Base-by-base conservation (phyloP, 2,329 filamentous ascomycete genomes). In the Mariannaea elegans region DNA sequence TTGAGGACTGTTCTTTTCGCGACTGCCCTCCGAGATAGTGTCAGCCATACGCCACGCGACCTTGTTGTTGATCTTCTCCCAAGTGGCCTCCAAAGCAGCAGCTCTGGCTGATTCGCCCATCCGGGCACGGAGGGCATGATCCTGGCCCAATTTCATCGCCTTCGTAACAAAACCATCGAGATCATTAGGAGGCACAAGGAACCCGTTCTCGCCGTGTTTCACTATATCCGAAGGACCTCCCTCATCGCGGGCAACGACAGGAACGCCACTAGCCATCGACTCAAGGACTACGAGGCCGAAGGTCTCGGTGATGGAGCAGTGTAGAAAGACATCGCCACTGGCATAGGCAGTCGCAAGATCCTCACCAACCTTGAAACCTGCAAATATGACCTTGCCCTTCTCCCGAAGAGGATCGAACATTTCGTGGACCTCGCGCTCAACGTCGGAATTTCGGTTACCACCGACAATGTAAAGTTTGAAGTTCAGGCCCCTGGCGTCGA, bases 241-340 rank as follows among this genome's bases (percentile, higher is more conserved):
- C 70, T 89, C 86, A 66, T 91, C 87, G 44, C 89, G 82, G 3
- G 89, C 89, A 51, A 91, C 80, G 21, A 91, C 88, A 0, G 88
- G 88, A 2, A 92, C 81, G 3, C 88, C 87, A 63, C 87, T 90
- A 0, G 88, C 88, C 88, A 91, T 90, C 3, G 86, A 85, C 73
- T 91, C 89, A 2, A 91, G 77, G 2, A 91, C 88, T 0, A 91
- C 88, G 9, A 91, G 78, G 1, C 89, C 89, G 72, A 91, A 91
- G 0, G 89, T 91, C 73, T 91, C 89, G 1, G 88, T 91, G 57
- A 91, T 79, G 19, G 87, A 91, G 75, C 87, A 90, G 75, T 91
- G 88, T 13, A 91, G 75, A 70, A 91, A 91, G n/a, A 91, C 65
- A 69, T 91, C 88, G 1, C 84, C 88, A 3, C 84, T 85, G 2